Conservation (phyloP, 2,329 filamentous ascomycete species). For the Trichoderma sp. region DNA sequence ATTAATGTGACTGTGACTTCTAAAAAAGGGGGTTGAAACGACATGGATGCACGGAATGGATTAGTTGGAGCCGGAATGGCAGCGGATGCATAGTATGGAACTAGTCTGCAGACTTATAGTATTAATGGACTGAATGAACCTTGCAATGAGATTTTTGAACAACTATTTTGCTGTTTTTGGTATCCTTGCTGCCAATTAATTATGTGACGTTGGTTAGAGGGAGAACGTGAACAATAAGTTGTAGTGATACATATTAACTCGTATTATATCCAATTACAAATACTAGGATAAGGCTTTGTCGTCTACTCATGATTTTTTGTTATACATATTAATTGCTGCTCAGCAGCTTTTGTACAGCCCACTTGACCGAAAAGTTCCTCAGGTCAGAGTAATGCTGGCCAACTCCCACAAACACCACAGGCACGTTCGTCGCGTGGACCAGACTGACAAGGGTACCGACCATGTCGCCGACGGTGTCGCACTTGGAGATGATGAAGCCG, state of each 20-base stretch:
- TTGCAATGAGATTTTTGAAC: not conserved
- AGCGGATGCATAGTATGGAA: slow-evolving; percentile 2
- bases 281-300: not conserved
- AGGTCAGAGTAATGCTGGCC: slow-evolving; percentile 70
- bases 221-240: not conserved
- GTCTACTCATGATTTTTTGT: not conserved
- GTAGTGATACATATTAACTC: not conserved
- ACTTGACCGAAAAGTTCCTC: slow-evolving; percentile 68
- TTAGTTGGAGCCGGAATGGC: not conserved
- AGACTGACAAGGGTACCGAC: slow-evolving; percentile 93
- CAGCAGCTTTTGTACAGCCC: slow-evolving; percentile 68
- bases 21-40: not conserved
- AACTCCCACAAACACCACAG: slow-evolving; percentile 85
- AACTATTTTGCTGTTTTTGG: not conserved
- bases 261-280: slow-evolving; percentile 17
- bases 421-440: slow-evolving; percentile 95
- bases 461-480: slow-evolving; percentile 99
- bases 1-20: slow-evolving; percentile 4
- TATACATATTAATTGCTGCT: slow-evolving; percentile 45
- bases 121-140: slow-evolving; percentile 7
- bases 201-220: not conserved
- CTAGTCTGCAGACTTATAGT: slow-evolving; percentile 14
- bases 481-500: slow-evolving; percentile 98
- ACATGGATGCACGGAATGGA: not conserved
- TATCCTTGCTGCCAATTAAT: not conserved